Base-by-base conservation (phyloP, 31 red algal genomes). In the Asparagopsis taxiformis region DNA sequence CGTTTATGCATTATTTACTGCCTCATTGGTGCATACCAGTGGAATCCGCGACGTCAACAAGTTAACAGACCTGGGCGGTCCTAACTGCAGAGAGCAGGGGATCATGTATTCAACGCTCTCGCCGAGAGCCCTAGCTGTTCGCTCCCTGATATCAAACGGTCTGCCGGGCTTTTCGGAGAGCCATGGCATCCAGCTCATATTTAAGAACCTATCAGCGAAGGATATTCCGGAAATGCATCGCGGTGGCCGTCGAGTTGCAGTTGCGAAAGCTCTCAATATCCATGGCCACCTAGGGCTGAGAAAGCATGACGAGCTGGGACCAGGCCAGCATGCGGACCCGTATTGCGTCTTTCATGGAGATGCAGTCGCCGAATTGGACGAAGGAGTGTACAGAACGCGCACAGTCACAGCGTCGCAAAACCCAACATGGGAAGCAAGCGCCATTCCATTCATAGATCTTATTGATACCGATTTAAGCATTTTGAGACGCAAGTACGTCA, bases 271-370 rank as follows among this genome's bases (percentile, higher is more conserved):
- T 5, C 36, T 83, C n/a, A 50, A 59, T 30, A 83, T 83, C 43
- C 65, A 83, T 10, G 69, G 50, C 48, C 79, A 83, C 38, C 44
- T 83, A 15, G 58, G 55, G 8, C 69, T 63, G 79, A 83, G 72
- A 51, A 83, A 83, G 59, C 79, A 83, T 64, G 79, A 83, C 9
- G 79, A 72, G 30, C 43, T 83, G 16, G 79, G 79, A 29, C 63
- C 55, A 64, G 79, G 79, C n/a, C 79, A 83, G 34, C 59, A 83
- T 31, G 79, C 79, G 31, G 81, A 85, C 41, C 70, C 81, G 5
- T 85, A 85, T 31, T 74, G 69, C 53, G 50, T 59, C 50, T 85
- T 85, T 39, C 81, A 75, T 56, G 81, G 81, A 10, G 68, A 72
- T 35, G 33, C 38, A 10, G 62, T 75, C 17, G 81, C 81, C 1